Conservation (phyloP, 2,329 filamentous ascomycete genomes). For the Arthrinium phaeospermum region DNA sequence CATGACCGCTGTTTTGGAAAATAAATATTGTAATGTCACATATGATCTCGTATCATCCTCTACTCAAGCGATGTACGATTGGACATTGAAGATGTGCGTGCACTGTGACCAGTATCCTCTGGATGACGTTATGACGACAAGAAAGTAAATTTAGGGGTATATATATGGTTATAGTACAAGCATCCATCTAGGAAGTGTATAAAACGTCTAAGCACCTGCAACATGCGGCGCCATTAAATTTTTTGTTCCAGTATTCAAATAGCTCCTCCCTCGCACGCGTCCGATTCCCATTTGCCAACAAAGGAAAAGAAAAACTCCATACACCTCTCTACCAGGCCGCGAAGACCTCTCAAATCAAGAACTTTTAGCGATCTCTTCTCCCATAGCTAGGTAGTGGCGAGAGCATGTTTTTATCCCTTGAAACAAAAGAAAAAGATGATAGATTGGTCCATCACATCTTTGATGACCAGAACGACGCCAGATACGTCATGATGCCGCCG, state of each 20-base stretch:
- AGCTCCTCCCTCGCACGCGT: background rate
- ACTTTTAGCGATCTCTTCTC: background rate
- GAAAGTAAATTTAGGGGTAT: constrained; percentile 17
- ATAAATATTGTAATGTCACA: background rate
- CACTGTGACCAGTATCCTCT: background rate
- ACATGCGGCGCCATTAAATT: background rate
- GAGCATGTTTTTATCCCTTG: background rate
- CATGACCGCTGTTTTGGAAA: background rate
- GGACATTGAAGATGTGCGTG: background rate
- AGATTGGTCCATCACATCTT: background rate
- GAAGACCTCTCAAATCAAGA: background rate
- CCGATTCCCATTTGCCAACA: background rate
- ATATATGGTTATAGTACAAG: constrained; percentile 18
- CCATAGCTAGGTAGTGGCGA: background rate
- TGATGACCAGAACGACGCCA: constrained; percentile 32
- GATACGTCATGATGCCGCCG: constrained; percentile 33
- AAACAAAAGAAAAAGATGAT: background rate
- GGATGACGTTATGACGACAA: background rate
- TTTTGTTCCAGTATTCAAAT: constrained; percentile 7
- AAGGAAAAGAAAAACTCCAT: background rate
- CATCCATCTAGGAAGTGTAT: constrained; percentile 17
- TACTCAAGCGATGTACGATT: background rate
- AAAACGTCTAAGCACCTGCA: constrained; percentile 2
- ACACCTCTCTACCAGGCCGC: background rate
- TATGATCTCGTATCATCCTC: background rate